Conservation (phyloP, 73 alveolate species). For the Tetrahymena borealis region DNA sequence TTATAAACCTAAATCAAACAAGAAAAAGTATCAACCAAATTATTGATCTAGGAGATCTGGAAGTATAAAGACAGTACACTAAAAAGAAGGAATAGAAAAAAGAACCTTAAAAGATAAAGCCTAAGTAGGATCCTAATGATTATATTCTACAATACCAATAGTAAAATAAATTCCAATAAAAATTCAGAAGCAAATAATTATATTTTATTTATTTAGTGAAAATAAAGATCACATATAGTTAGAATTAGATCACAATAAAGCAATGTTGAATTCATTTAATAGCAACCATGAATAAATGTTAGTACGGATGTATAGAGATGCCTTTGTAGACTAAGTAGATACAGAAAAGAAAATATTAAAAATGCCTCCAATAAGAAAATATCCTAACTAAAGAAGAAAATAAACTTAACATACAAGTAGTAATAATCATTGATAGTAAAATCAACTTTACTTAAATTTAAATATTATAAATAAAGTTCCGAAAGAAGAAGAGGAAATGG, state of each 20-base stretch:
- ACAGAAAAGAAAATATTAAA: neutral
- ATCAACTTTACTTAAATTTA: neutral
- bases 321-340: neutral
- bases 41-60: neutral
- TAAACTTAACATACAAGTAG: too few species aligned
- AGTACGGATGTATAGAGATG: neutral
- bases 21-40: neutral
- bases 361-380: neutral
- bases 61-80: neutral
- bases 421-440: neutral
- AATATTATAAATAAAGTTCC: neutral
- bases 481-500: too few species aligned
- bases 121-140: too few species aligned
- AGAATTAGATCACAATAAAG: neutral
- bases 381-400: neutral
- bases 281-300: neutral
- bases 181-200: neutral
- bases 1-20: neutral
- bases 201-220: neutral
- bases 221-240: neutral
- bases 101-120: neutral
- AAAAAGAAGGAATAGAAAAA: neutral
- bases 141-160: too few species aligned
- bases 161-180: too few species aligned
- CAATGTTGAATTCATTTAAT: neutral